A percentile compares a stretch with the other conserved stretches of the same genome.
Conservation (phyloP, 108 stramenopile species). For the Chaetoceros tenuissimus region DNA sequence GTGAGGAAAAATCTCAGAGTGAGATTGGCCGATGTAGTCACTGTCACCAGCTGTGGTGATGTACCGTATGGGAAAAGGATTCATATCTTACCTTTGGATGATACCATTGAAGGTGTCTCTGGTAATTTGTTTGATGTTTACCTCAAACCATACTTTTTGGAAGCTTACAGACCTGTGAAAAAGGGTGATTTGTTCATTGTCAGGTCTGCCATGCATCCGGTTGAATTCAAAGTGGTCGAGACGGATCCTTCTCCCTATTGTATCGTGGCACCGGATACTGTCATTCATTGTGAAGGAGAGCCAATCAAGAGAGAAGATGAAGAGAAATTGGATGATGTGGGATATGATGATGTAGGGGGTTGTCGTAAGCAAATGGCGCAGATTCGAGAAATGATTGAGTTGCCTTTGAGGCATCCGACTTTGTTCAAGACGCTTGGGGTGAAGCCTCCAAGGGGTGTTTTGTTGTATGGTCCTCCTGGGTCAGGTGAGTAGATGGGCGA, state of each 20-base stretch:
- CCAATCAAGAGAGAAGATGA: slow-evolving; percentile 99
- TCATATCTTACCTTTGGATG: slow-evolving; percentile 96
- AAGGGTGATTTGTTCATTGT: slow-evolving; percentile 99
- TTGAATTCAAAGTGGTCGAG: slow-evolving; percentile 99
- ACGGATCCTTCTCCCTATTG: slow-evolving; percentile 96
- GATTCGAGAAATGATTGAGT: slow-evolving; percentile 99
- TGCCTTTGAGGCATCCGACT: slow-evolving; percentile 97
- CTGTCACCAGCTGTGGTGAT: slow-evolving; percentile 90
- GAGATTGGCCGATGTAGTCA: slow-evolving; percentile 93
- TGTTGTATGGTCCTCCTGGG: slow-evolving; percentile 99
- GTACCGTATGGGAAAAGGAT: slow-evolving; percentile 98
- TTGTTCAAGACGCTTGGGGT: slow-evolving; percentile 99
- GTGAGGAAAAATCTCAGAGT: slow-evolving; percentile 99
- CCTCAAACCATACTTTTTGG: slow-evolving; percentile 99
- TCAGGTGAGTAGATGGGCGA: too few species aligned
- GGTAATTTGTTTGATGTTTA: slow-evolving; percentile 99
- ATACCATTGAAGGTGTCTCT: slow-evolving; percentile 98
- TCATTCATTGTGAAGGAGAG: slow-evolving; percentile 99
- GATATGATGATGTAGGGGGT: slow-evolving; percentile 99
- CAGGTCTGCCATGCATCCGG: slow-evolving; percentile 97
- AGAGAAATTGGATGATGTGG: slow-evolving; percentile 97
- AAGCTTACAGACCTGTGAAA: slow-evolving; percentile 99
- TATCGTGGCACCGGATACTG: slow-evolving; percentile 98
- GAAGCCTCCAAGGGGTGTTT: slow-evolving; percentile 99
- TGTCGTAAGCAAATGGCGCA: slow-evolving; percentile 97